Percentiles rank a stretch among this genome's conserved stretches.
Evolutionary conservation across 768 basidiomycete genomes (phyloP).

Genomic region (Lepiota venenata): DNA sequence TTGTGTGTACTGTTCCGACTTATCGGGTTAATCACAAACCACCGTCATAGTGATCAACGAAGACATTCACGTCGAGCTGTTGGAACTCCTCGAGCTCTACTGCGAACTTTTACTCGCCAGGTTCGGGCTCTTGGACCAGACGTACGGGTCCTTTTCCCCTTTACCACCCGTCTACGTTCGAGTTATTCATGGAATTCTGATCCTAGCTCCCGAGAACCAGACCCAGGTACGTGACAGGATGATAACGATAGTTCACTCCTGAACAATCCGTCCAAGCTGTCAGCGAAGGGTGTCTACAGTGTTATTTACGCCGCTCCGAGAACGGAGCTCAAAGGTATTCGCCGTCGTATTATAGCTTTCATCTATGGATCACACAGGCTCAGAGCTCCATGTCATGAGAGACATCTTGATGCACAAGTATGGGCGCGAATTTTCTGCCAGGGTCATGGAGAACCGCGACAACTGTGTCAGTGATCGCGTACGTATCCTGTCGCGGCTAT

Average conservation of each 20-base stretch:
- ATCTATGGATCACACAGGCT: background rate
- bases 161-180: slow-evolving; percentile 2
- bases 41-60: slow-evolving; percentile 67
- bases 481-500: slow-evolving; percentile 23
- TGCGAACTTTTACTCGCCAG: slow-evolving; percentile 91
- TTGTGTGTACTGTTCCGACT: slow-evolving; percentile 20
- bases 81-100: slow-evolving; percentile 93
- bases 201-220: slow-evolving; percentile 76
- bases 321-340: slow-evolving; percentile 82
- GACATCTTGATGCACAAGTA: slow-evolving; percentile 97
- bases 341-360: background rate
- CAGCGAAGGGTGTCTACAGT: slow-evolving; percentile 80
- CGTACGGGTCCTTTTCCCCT: slow-evolving; percentile 42
- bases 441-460: slow-evolving; percentile 85
- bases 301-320: slow-evolving; percentile 91
- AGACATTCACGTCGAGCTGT: slow-evolving; percentile 80
- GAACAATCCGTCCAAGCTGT: slow-evolving; percentile 21
- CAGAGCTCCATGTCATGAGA: slow-evolving; percentile 86
- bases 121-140: slow-evolving; percentile 88
- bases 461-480: slow-evolving; percentile 83
- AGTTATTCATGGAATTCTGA: slow-evolving; percentile 13
- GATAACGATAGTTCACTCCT: background rate
- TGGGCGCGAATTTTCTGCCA: slow-evolving; percentile 83
- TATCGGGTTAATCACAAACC: slow-evolving; percentile 1
- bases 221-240: slow-evolving; percentile 51